These are phyloP conservation scores for Plectosphaerella sp. DNA, from an alignment of 2,329 filamentous ascomycete species.

Conservation along the genomic window DNA sequence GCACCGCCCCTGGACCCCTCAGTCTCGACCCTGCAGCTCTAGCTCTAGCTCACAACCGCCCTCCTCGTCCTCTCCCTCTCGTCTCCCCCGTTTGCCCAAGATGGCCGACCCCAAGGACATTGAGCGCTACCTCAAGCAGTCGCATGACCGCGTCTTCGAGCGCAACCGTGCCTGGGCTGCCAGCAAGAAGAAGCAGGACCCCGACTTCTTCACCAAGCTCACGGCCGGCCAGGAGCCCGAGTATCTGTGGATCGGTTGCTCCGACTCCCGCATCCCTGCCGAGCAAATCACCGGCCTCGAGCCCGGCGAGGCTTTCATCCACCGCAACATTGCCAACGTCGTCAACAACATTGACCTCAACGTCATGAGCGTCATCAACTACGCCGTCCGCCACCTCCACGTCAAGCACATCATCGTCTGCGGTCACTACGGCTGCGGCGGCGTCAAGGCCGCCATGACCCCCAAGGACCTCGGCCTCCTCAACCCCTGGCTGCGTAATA, in stretches of 20 bases:
- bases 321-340: conserved; percentile 93
- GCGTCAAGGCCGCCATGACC: conserved; percentile 71
- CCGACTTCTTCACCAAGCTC: conserved; percentile 62
- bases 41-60: neutral
- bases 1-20: neutral
- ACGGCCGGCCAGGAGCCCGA: conserved; percentile 62
- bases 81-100: neutral
- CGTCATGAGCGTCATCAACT: conserved; percentile 78
- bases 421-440: conserved; percentile 74
- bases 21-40: neutral
- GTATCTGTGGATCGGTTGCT: conserved; percentile 87
- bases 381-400: conserved; percentile 74
- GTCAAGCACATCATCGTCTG: conserved; percentile 79
- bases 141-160: conserved; percentile 64
- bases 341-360: conserved; percentile 76
- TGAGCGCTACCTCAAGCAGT: conserved; percentile 50
- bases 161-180: conserved; percentile 65
- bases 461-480: conserved; percentile 65
- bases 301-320: conserved; percentile 89
- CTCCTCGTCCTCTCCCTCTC: neutral
- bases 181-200: conserved; percentile 53
- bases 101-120: conserved; percentile 12
- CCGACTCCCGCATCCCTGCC: conserved; percentile 87
- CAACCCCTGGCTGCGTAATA: conserved; percentile 72
- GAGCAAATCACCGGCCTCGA: conserved; percentile 78